Percentiles rank a stretch among this genome's conserved stretches.
These are phyloP conservation scores for Lyophyllum decastes DNA, from an alignment of 768 basidiomycete genomes.

Conservation along the genomic window DNA sequence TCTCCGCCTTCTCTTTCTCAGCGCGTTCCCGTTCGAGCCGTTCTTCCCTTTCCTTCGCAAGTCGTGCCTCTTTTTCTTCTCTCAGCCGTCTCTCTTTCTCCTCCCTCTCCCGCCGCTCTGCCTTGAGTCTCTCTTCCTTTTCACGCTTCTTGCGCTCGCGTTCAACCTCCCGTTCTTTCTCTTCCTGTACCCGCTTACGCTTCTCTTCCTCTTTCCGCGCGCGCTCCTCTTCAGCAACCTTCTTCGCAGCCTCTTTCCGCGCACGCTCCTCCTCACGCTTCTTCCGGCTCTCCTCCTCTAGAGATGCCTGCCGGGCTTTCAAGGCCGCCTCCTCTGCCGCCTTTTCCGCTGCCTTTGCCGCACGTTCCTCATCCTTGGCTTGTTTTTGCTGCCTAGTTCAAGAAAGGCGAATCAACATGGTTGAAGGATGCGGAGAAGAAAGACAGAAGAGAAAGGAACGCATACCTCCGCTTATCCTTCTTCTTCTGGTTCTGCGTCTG, in stretches of 20 bases:
- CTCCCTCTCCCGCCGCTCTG: conserved; percentile 76
- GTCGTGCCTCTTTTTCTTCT: conserved; percentile 67
- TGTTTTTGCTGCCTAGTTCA: conserved; percentile 79
- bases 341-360: conserved; percentile 79
- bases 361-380: conserved; percentile 91
- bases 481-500: conserved; percentile 98
- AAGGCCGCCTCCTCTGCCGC: conserved; percentile 82
- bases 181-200: conserved; percentile 74
- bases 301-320: conserved; percentile 73
- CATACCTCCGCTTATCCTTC: conserved; percentile 91
- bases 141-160: conserved; percentile 74
- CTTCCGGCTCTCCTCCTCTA: conserved; percentile 80
- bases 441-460: conserved; percentile 2
- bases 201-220: conserved; percentile 82
- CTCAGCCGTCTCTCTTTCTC: conserved; percentile 62
- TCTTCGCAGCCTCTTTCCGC: conserved; percentile 73
- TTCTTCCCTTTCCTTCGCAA: conserved; percentile 65
- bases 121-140: conserved; percentile 69
- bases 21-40: conserved; percentile 46
- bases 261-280: conserved; percentile 87
- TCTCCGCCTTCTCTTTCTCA: conserved; percentile 41
- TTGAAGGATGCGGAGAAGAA: background rate
- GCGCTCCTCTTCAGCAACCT: conserved; percentile 82
- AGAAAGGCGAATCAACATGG: conserved; percentile 12
- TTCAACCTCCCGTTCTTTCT: conserved; percentile 79